Evolutionary conservation across 2,329 filamentous ascomycete genomes (phyloP).

Genomic region (Colletotrichum tropicale): DNA sequence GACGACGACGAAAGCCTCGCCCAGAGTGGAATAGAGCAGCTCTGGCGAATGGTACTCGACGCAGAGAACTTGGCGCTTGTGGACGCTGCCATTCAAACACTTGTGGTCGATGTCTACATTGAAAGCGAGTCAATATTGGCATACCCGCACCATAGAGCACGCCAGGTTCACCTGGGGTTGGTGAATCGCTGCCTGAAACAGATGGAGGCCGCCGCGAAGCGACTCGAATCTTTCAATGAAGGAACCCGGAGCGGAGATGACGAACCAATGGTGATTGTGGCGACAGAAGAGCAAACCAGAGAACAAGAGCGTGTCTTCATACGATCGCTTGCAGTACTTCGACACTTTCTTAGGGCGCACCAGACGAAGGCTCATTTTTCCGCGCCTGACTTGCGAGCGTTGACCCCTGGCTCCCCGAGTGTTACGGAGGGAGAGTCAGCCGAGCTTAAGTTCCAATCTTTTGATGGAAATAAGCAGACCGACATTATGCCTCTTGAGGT

Average conservation of each 20-base stretch:
- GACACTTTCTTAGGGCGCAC: slow-evolving; percentile 69
- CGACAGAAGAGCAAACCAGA: slow-evolving; percentile 49
- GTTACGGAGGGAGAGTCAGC: slow-evolving; percentile 66
- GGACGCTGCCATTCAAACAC: slow-evolving; percentile 67
- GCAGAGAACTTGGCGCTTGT: slow-evolving; percentile 59
- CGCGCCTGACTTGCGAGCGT: slow-evolving; percentile 58
- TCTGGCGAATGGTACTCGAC: slow-evolving; percentile 84
- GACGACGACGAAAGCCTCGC: slow-evolving; percentile 57
- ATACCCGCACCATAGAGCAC: slow-evolving; percentile 54
- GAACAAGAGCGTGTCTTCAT: slow-evolving; percentile 68
- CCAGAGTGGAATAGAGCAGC: slow-evolving; percentile 65
- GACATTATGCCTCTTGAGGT: slow-evolving; percentile 68
- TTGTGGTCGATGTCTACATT: slow-evolving; percentile 76
- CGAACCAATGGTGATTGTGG: slow-evolving; percentile 57
- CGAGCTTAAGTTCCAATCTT: slow-evolving; percentile 75
- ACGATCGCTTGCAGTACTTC: slow-evolving; percentile 71
- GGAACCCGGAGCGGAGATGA: slow-evolving; percentile 48
- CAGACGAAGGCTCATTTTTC: slow-evolving; percentile 66
- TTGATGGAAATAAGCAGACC: slow-evolving; percentile 64
- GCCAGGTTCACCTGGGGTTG: slow-evolving; percentile 69
- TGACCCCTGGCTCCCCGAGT: slow-evolving; percentile 56
- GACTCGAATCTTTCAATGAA: slow-evolving; percentile 54
- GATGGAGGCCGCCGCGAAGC: slow-evolving; percentile 66
- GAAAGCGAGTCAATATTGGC: slow-evolving; percentile 55
- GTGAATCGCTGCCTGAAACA: slow-evolving; percentile 77